These are phyloP conservation scores for Phytophthora agathidicida DNA, from an alignment of 352 stramenopile species.

Conservation along the genomic window DNA sequence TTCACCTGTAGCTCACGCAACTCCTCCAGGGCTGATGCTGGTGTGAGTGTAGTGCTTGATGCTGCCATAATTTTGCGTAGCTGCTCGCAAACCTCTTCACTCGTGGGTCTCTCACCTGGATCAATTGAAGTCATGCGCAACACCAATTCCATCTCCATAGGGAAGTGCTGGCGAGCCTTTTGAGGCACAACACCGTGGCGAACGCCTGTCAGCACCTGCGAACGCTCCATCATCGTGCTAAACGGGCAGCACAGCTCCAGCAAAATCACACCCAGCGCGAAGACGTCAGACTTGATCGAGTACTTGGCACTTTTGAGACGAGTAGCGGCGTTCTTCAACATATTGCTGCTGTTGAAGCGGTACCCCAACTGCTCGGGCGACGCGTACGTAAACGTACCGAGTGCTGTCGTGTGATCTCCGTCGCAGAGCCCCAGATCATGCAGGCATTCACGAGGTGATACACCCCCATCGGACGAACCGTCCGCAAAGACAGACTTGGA, in stretches of 20 bases:
- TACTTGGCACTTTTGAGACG: slow-evolving; percentile 79
- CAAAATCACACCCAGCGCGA: slow-evolving; percentile 82
- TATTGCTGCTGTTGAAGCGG: slow-evolving; percentile 48
- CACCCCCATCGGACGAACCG: slow-evolving; percentile 10
- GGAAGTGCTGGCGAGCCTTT: slow-evolving; percentile 60
- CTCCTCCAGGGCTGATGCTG: slow-evolving; percentile 61
- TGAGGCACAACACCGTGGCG: slow-evolving; percentile 82
- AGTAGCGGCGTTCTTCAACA: slow-evolving; percentile 44
- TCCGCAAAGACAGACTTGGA: slow-evolving; percentile 65
- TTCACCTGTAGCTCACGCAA: slow-evolving; percentile 67
- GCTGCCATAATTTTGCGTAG: slow-evolving; percentile 52
- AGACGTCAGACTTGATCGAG: slow-evolving; percentile 88
- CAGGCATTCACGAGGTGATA: slow-evolving; percentile 26
- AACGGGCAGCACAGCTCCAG: slow-evolving; percentile 86
- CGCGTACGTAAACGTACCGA: slow-evolving; percentile 86
- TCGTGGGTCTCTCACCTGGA: slow-evolving; percentile 62
- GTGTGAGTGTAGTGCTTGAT: slow-evolving; percentile 36
- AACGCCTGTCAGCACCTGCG: slow-evolving; percentile 79
- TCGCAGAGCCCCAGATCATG: slow-evolving; percentile 32
- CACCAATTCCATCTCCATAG: slow-evolving; percentile 76
- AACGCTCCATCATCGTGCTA: slow-evolving; percentile 87
- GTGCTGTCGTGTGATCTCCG: slow-evolving; percentile 75
- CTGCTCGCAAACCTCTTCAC: slow-evolving; percentile 65
- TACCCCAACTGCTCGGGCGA: slow-evolving; percentile 87
- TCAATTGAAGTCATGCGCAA: slow-evolving; percentile 81